A percentile compares a stretch with the other conserved stretches of the same genome.
phyloP scores from a whole-genome alignment of 2,329 filamentous ascomycete species.

The Botrytis fabae region DNA sequence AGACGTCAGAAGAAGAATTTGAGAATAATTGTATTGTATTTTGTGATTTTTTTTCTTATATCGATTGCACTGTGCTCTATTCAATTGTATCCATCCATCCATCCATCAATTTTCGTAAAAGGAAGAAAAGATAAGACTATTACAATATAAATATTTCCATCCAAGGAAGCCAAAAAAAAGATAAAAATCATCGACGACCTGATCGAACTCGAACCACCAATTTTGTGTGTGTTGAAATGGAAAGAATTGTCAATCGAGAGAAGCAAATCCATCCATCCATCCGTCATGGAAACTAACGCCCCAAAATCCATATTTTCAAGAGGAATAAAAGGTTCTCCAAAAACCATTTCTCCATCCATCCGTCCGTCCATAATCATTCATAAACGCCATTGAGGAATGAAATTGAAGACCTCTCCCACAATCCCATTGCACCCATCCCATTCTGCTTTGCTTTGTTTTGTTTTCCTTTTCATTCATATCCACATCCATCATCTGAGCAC shows the following conservation, averaged over 20 bases:
- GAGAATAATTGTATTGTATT: too few species aligned
- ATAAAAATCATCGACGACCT: background rate
- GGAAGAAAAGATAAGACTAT: background rate
- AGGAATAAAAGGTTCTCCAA: background rate
- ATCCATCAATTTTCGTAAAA: background rate
- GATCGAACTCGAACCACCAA: background rate
- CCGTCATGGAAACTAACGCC: constrained; percentile 7
- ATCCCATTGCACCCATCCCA: constrained; percentile 7
- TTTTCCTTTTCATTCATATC: background rate
- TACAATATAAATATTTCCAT: background rate
- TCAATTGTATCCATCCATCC: background rate
- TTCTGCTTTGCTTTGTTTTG: background rate
- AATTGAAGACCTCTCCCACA: constrained; percentile 23
- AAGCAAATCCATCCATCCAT: background rate
- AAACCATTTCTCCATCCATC: background rate
- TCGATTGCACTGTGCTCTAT: background rate
- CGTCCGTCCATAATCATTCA: constrained; percentile 6
- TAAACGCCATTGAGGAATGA: constrained; percentile 6
- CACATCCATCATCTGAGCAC: background rate
- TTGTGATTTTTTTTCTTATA: too few species aligned
- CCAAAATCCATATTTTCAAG: background rate
- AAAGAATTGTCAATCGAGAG: background rate
- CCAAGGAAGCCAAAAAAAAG: background rate
- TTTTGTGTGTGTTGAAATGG: background rate
- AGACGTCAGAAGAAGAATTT: too few species aligned